These are phyloP conservation scores for Lactifluus echinatus DNA, from an alignment of 768 basidiomycete genomes.

Conservation along the genomic window DNA sequence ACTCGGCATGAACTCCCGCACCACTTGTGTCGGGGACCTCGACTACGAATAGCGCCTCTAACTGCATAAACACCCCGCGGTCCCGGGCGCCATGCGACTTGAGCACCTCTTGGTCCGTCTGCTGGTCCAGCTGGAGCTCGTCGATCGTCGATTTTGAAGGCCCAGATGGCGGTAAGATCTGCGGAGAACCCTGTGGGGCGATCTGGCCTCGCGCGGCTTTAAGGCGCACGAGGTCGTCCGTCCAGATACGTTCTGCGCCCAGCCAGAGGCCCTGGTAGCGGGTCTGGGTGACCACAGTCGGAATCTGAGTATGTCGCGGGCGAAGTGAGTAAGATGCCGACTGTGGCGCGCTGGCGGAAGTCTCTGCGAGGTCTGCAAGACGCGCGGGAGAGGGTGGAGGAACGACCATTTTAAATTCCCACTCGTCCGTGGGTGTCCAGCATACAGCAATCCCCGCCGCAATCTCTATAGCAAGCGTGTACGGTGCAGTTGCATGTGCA, in stretches of 20 bases:
- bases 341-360: neutral
- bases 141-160: conserved; percentile 29
- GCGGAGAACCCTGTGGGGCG: conserved; percentile 53
- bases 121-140: conserved; percentile 10
- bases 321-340: neutral
- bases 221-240: conserved; percentile 73
- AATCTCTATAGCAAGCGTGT: conserved; percentile 64
- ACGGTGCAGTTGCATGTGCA: conserved; percentile 49
- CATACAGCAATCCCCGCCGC: conserved; percentile 50
- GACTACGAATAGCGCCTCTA: conserved; percentile 57
- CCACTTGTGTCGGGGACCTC: conserved; percentile 41
- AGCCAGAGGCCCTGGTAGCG: conserved; percentile 82
- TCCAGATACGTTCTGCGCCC: conserved; percentile 86
- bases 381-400: conserved; percentile 21
- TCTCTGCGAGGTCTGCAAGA: neutral
- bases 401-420: conserved; percentile 47
- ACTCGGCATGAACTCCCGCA: conserved; percentile 39
- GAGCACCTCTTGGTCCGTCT: conserved; percentile 8
- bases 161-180: conserved; percentile 55
- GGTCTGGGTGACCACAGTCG: conserved; percentile 34
- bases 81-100: conserved; percentile 40
- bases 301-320: neutral
- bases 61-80: conserved; percentile 62
- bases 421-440: conserved; percentile 71
- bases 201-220: conserved; percentile 59